phyloP scores from a whole-genome alignment of 2,329 filamentous ascomycete genomes.

The Xylaria sp. region DNA sequence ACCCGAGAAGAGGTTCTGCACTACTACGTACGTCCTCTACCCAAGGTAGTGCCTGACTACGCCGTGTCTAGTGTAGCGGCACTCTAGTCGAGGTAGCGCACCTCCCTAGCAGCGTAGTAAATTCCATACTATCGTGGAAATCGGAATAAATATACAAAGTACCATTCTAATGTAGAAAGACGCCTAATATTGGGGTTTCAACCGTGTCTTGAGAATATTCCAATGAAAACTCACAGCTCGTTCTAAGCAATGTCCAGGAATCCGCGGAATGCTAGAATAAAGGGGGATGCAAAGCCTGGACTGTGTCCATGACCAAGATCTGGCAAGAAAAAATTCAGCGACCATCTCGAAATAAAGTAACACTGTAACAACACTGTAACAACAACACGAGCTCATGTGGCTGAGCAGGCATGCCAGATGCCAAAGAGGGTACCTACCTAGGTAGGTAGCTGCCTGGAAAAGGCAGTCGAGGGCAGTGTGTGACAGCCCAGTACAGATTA shows the following conservation, averaged over 20 bases:
- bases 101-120: neutral
- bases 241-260: neutral
- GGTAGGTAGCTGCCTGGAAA: neutral
- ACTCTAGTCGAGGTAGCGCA: neutral
- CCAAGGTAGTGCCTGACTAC: neutral
- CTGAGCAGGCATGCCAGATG: constrained; percentile 14
- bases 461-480: neutral
- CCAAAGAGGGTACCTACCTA: constrained; percentile 10
- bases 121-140: neutral
- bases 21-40: neutral
- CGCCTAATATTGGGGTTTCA: neutral
- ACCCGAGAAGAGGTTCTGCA: neutral
- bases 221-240: neutral
- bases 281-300: neutral
- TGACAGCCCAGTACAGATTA: neutral
- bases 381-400: constrained; percentile 30
- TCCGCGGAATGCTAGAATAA: neutral
- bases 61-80: neutral
- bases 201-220: neutral
- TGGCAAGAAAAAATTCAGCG: neutral
- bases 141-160: neutral
- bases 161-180: neutral
- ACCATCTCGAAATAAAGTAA: neutral
- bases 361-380: constrained; percentile 10
- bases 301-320: neutral